Evolutionary conservation across 345 rosid species (phyloP), one percentile per base, ranked within the genome.

Genomic region (Pugionium cornutum): DNA sequence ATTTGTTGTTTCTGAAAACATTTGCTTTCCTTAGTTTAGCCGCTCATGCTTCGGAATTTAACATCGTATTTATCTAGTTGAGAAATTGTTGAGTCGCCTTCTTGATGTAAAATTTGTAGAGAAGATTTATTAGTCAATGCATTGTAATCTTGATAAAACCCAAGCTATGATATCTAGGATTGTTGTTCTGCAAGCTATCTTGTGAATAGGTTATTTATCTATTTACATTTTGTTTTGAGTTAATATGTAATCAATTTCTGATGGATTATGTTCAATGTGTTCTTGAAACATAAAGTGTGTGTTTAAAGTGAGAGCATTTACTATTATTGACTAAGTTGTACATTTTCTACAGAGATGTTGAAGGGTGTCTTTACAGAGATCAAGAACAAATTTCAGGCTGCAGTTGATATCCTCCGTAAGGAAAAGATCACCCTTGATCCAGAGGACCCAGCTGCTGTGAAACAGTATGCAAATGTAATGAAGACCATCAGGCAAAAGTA

Each of bases 381-480:
- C 55, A 89, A 87, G 85, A 82, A 81, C 61, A 91, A 95, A 53
- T 95, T 82, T 57, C 89, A 85, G 77, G 79, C 85, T 2, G 97
- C 97, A 26, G 62, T 95, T 42, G 97, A 90, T 51, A 58, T 91
- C 71, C 79, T 91, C 62, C 80, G 84, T 11, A 84, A 86, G 85
- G 99, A 95, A 77, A 91, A 89, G 76, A 91, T 95, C 80, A 89
- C 89, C 72, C 84, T 95, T 58, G 89, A 62, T 60, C 97, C 99
- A 11, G 86, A 89, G 35, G 91, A 95, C 77, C 90, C 91, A 26
- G 84, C 95, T 67, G 95, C 95, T 2, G 97, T 95, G 6, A 51
- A 84, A 62, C 96, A 87, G 3, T 95, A 89, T 72, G 90, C 96
- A 2, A 88, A 79, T 67, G 89, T 91, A 40, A 89, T 95, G 97